A percentile compares a stretch with the other conserved stretches of the same genome.
phyloP scores from a whole-genome alignment of 805 yeast species.

The Cyberlindnera saturnus region DNA sequence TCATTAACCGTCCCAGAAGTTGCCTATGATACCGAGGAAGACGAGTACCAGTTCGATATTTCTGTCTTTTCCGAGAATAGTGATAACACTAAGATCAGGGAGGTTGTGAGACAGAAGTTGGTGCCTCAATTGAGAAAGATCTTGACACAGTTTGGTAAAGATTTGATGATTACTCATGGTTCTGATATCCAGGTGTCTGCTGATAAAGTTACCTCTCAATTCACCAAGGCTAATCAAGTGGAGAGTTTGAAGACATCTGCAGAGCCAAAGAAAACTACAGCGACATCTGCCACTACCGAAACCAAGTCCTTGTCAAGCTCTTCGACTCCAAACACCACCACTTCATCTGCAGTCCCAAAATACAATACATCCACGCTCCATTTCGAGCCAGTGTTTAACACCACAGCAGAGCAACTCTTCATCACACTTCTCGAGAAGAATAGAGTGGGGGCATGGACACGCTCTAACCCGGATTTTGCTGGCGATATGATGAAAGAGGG shows the following conservation, averaged over 20 bases:
- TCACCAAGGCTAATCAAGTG: constrained; percentile 45
- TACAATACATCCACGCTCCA: constrained; percentile 79
- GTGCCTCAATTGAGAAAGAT: constrained; percentile 63
- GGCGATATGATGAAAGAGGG: constrained; percentile 43
- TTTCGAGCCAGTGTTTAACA: constrained; percentile 74
- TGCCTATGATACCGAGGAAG: constrained; percentile 84
- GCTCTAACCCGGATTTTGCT: constrained; percentile 56
- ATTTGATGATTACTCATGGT: constrained; percentile 70
- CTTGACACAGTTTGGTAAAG: constrained; percentile 66
- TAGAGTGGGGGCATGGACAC: constrained; percentile 86
- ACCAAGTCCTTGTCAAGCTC: constrained; percentile 8
- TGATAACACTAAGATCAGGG: constrained; percentile 49
- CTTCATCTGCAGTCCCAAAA: constrained; percentile 37
- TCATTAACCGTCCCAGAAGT: constrained; percentile 83
- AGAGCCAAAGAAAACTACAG: neutral
- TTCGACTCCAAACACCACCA: constrained; percentile 12
- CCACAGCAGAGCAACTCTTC: constrained; percentile 82
- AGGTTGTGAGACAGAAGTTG: constrained; percentile 41
- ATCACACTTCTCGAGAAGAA: constrained; percentile 69
- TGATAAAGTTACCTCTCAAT: constrained; percentile 52
- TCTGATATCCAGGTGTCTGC: constrained; percentile 82
- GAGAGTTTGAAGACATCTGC: constrained; percentile 6
- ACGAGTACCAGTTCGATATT: constrained; percentile 81
- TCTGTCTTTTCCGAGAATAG: constrained; percentile 51
- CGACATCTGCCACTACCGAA: constrained; percentile 3